A percentile compares a stretch with the other conserved stretches of the same genome.
phyloP scores from a whole-genome alignment of 805 yeast species.

The Pichia deserticola region DNA sequence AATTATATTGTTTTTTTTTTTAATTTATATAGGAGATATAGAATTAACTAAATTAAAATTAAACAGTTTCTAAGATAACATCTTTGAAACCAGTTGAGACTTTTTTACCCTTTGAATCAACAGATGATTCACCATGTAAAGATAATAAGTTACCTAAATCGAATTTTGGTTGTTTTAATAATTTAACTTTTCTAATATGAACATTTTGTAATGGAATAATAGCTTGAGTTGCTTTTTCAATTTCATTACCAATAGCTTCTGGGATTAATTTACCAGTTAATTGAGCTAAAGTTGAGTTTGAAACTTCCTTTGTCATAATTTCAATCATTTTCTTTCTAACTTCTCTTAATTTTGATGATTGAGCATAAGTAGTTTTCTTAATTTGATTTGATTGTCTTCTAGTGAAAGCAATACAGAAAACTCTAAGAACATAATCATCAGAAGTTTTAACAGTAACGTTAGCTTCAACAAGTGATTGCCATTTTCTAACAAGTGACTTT shows the following conservation, averaged over 20 bases:
- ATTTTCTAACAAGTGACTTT: conserved; percentile 96
- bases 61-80: conserved; percentile 95
- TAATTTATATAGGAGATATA: conserved; percentile 7
- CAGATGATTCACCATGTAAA: conserved; percentile 92
- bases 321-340: conserved; percentile 95
- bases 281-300: conserved; percentile 92
- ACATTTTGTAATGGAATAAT: conserved; percentile 98
- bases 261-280: conserved; percentile 96
- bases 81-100: conserved; percentile 94
- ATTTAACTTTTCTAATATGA: conserved; percentile 97
- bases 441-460: conserved; percentile 97
- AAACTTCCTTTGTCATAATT: conserved; percentile 93
- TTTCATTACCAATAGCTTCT: conserved; percentile 98
- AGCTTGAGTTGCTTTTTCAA: conserved; percentile 90
- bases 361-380: conserved; percentile 97
- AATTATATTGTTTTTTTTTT: conserved; percentile 1
- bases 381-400: conserved; percentile 95
- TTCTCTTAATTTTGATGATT: conserved; percentile 94
- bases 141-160: conserved; percentile 94
- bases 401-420: conserved; percentile 97
- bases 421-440: conserved; percentile 94
- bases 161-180: conserved; percentile 97
- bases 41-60: conserved; percentile 28
- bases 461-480: conserved; percentile 98
- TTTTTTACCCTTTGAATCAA: conserved; percentile 97